These are phyloP conservation scores for Knoxdaviesia capensis DNA, from an alignment of 2,329 filamentous ascomycete species.

Conservation along the genomic window DNA sequence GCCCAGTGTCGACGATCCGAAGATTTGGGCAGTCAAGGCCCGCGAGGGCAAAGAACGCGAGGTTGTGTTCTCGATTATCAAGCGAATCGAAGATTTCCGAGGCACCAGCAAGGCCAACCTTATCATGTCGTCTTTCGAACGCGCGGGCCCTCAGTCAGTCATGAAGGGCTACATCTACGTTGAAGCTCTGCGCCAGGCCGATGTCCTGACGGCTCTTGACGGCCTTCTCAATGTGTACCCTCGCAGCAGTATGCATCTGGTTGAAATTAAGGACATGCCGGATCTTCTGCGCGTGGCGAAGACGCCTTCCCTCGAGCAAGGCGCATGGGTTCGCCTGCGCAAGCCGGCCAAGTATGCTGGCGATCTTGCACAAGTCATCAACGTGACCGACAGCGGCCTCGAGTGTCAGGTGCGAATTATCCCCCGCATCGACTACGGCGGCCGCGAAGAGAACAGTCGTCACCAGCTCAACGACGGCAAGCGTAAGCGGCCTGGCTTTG, in stretches of 20 bases:
- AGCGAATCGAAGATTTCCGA: constrained; percentile 63
- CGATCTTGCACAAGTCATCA: constrained; percentile 79
- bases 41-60: constrained; percentile 93
- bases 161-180: constrained; percentile 96
- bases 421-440: constrained; percentile 77
- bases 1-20: constrained; percentile 84
- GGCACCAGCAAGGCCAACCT: constrained; percentile 62
- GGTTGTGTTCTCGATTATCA: constrained; percentile 71
- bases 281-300: constrained; percentile 84
- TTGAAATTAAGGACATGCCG: constrained; percentile 94
- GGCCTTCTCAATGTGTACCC: constrained; percentile 81
- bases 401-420: constrained; percentile 77
- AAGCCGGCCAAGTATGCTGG: constrained; percentile 64
- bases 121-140: constrained; percentile 83
- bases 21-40: constrained; percentile 85
- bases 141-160: constrained; percentile 51
- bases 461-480: constrained; percentile 39
- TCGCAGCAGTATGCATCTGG: constrained; percentile 64
- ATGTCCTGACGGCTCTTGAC: constrained; percentile 67
- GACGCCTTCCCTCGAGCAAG: constrained; percentile 64
- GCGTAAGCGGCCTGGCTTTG: constrained; percentile 47
- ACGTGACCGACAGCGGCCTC: constrained; percentile 81
- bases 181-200: constrained; percentile 70
- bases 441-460: constrained; percentile 50
- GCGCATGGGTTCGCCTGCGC: constrained; percentile 80